A percentile compares a stretch with the other conserved stretches of the same genome.
Evolutionary conservation across 2,329 filamentous ascomycete genomes (phyloP).

Genomic region (Ophiocordyceps camponoti-floridani): DNA sequence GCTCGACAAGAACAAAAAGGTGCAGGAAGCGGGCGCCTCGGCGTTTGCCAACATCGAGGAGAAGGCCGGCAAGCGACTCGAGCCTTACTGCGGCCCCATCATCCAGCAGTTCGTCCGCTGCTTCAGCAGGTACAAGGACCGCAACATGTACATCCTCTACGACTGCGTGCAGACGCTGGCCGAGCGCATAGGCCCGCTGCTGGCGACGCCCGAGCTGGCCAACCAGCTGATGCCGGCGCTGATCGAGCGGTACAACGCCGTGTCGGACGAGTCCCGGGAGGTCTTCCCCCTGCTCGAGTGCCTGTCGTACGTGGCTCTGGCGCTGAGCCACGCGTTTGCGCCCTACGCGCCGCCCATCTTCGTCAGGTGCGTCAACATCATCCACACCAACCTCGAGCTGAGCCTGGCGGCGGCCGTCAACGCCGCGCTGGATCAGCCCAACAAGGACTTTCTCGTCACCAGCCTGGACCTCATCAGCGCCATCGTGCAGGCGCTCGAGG

Average conservation of each 20-base stretch:
- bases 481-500: constrained; percentile 75
- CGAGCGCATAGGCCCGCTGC: constrained; percentile 67
- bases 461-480: constrained; percentile 85
- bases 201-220: constrained; percentile 68
- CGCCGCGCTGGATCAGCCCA: constrained; percentile 54
- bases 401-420: constrained; percentile 53
- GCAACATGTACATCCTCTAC: constrained; percentile 97
- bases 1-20: constrained; percentile 94
- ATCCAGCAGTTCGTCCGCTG: constrained; percentile 83
- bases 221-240: constrained; percentile 83
- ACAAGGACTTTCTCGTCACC: constrained; percentile 94
- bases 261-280: constrained; percentile 78
- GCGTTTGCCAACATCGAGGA: constrained; percentile 94
- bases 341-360: constrained; percentile 81
- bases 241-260: constrained; percentile 71
- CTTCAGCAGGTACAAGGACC: constrained; percentile 91
- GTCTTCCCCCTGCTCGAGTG: constrained; percentile 93
- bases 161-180: constrained; percentile 96
- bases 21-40: constrained; percentile 89
- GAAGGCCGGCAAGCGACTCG: constrained; percentile 64
- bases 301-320: constrained; percentile 80
- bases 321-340: constrained; percentile 64
- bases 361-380: constrained; percentile 71
- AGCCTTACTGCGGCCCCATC: constrained; percentile 78
- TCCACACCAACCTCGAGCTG: constrained; percentile 79